phyloP scores from a whole-genome alignment of 1,284 basidiomycete genomes.

The Ceratobasidium sp. region DNA sequence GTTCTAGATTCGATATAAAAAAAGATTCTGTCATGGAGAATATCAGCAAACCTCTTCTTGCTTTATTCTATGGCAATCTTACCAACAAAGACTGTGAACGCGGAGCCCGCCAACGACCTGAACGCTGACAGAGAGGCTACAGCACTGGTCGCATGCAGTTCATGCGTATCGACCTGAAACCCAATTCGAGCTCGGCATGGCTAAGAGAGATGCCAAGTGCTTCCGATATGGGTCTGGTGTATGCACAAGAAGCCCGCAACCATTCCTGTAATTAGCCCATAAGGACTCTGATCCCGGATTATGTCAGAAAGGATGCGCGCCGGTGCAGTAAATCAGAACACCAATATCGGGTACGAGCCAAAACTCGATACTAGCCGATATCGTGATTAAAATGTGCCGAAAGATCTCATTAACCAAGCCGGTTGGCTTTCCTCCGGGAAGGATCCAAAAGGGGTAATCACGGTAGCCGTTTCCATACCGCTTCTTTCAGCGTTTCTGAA shows the following conservation, averaged over 20 bases:
- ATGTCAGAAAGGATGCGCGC: background rate
- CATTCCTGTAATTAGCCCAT: slow-evolving; percentile 21
- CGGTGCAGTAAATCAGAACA: slow-evolving; percentile 36
- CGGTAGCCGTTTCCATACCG: too few relatives aligned
- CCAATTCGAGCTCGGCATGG: background rate
- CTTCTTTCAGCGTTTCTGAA: too few relatives aligned
- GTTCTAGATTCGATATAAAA: too few relatives aligned
- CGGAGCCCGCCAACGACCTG: slow-evolving; percentile 43
- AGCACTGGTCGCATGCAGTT: slow-evolving; percentile 42
- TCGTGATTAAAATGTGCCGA: background rate
- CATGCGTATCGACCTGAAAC: slow-evolving; percentile 40
- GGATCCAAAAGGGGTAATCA: too few relatives aligned
- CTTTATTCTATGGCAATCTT: slow-evolving; percentile 1
- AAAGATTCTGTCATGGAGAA: too few relatives aligned
- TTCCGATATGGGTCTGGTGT: slow-evolving; percentile 42
- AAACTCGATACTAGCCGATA: slow-evolving; percentile 23
- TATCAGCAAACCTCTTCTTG: too few relatives aligned
- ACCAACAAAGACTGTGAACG: slow-evolving; percentile 43
- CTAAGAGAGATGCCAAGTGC: background rate
- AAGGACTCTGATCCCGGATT: background rate
- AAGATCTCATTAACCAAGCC: background rate
- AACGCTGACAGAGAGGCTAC: slow-evolving; percentile 42
- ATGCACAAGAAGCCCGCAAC: slow-evolving; percentile 43
- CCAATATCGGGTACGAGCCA: slow-evolving; percentile 45
- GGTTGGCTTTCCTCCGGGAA: slow-evolving; percentile 35